Evolutionary conservation across 2,329 filamentous ascomycete genomes (phyloP).

Genomic region (Diaporthe australafricana): DNA sequence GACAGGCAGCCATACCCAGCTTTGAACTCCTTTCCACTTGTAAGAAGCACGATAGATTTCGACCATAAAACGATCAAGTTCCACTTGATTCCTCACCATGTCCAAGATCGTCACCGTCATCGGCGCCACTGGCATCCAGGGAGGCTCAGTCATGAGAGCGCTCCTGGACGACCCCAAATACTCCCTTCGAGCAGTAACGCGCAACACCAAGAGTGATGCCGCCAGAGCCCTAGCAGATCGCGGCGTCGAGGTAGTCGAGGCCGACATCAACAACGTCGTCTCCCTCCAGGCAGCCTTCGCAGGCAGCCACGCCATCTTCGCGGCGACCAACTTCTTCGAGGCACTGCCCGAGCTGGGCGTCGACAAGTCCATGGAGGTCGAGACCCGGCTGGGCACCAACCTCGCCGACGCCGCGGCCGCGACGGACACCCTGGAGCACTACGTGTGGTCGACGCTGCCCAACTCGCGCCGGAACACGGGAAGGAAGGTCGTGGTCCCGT

Average conservation of each 20-base stretch:
- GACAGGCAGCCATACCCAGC: neutral
- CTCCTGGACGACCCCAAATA: conserved; percentile 43
- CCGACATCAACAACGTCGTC: conserved; percentile 44
- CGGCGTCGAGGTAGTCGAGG: conserved; percentile 47
- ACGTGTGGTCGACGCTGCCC: conserved; percentile 59
- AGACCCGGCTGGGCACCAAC: conserved; percentile 54
- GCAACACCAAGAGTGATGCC: conserved; percentile 46
- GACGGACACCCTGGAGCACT: conserved; percentile 53
- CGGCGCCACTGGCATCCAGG: conserved; percentile 48
- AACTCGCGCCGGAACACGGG: conserved; percentile 45
- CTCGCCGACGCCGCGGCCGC: conserved; percentile 54
- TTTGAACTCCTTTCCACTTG: neutral
- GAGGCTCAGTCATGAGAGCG: conserved; percentile 48
- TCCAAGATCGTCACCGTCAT: conserved; percentile 46
- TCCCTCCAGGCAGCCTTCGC: conserved; percentile 41
- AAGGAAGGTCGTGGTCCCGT: conserved; percentile 50
- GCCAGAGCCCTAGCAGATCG: conserved; percentile 44
- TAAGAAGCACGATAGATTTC: neutral
- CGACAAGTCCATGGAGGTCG: conserved; percentile 49
- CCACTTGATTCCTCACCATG: neutral
- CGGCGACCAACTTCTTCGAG: conserved; percentile 56
- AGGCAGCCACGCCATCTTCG: conserved; percentile 47
- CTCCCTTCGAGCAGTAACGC: conserved; percentile 47
- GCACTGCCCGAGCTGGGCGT: conserved; percentile 44
- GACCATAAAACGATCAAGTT: neutral